phyloP scores from a whole-genome alignment of 495 filamentous ascomycete species.

The Aspergillus campestris region DNA sequence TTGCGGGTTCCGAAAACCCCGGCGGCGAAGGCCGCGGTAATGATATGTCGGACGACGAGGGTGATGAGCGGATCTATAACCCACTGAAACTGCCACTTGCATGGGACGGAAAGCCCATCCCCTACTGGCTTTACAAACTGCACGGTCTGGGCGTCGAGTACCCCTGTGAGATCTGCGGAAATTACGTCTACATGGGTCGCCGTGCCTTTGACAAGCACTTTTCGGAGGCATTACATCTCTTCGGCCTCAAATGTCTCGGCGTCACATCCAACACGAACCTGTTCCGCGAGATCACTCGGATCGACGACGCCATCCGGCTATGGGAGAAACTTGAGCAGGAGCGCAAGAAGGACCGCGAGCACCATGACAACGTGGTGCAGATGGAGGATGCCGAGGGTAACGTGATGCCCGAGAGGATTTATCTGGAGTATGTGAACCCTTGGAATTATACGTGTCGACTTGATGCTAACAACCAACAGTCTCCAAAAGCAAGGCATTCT shows the following conservation, averaged over 20 bases:
- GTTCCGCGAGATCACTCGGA: constrained; percentile 88
- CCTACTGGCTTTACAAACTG: constrained; percentile 96
- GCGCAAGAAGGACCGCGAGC: constrained; percentile 65
- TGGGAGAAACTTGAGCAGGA: constrained; percentile 93
- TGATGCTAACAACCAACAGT: constrained; percentile 27
- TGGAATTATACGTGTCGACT: neutral
- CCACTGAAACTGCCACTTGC: constrained; percentile 89
- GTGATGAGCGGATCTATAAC: constrained; percentile 86
- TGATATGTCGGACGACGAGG: constrained; percentile 56
- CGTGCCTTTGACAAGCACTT: constrained; percentile 98
- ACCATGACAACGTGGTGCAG: constrained; percentile 78
- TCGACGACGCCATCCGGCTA: constrained; percentile 75
- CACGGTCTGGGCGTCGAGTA: constrained; percentile 95
- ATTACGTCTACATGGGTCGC: constrained; percentile 94
- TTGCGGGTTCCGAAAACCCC: constrained; percentile 47
- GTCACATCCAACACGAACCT: constrained; percentile 80
- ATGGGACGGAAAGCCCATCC: constrained; percentile 98
- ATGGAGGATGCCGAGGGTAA: constrained; percentile 98
- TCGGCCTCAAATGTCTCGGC: constrained; percentile 86
- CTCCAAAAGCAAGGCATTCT: constrained; percentile 51
- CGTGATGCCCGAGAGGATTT: constrained; percentile 98
- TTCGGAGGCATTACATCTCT: constrained; percentile 83
- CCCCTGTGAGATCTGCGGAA: constrained; percentile 91
- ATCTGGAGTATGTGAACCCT: constrained; percentile 55
- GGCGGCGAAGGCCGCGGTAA: constrained; percentile 41